Evolutionary conservation across 1,284 basidiomycete species (phyloP), one percentile per base, ranked within the genome.

Genomic region (Peniophora sp.): DNA sequence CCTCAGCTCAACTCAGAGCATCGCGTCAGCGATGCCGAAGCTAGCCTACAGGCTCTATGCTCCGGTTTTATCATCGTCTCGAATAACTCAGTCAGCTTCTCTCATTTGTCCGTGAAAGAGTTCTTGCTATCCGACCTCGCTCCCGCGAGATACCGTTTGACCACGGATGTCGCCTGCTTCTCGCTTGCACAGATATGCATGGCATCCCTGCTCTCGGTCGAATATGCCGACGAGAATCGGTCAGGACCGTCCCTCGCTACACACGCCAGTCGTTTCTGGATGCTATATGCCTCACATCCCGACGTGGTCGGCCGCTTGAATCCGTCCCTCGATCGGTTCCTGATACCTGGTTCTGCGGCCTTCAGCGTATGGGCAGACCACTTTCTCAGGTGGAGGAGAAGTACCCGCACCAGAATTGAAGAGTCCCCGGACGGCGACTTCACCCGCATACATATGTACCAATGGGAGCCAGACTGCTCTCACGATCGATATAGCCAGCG

Each of bases 91-190:
- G 24, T 44, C 6, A 1, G 11, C 22, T 45, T 44, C 24, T 27
- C 41, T 3, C 49, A 50, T 15, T 44, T 50, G 3, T 50, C 49
- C 9, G 49, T 50, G n/a, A 27, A 50, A 27, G 49, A 50, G 22
- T 50, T 32, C 22, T 17, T 50, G 23, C 8, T 45, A 10, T 45
- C 43, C 5, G 43, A 45, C 10, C 43, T 5, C 9, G 22, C 43
- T 20, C 20, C 22, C 10, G 10, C 43, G 14, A 5, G 12, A 14
- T 45, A 23, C 20, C 43, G n/a, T 3, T 22, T 45, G 12, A 22
- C 15, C 14, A 9, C 43, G 12, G 9, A 8, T 14, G 12, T 9
- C 10, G 18, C 18, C 8, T 22, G 23, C n/a, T 5, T 24, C 20
- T 10, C 43, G n/a, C 14, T 45, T n/a, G 43, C 23, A 24, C 43